A percentile compares a stretch with the other conserved stretches of the same genome.
phyloP scores from a whole-genome alignment of 2,329 filamentous ascomycete genomes.

The Pseudocercospora cruenta region DNA sequence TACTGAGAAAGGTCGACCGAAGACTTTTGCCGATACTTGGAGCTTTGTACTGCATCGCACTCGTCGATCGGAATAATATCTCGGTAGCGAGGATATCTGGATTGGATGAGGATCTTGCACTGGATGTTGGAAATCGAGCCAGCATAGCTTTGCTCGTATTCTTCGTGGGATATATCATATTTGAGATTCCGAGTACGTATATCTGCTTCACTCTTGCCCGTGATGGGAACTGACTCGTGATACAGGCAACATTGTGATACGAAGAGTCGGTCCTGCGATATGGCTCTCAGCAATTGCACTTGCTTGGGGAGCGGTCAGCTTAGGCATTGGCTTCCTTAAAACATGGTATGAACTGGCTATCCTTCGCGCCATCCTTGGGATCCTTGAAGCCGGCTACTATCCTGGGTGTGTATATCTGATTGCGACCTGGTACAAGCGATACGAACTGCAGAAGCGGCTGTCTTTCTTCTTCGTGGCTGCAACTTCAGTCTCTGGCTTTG shows the following conservation, averaged over 20 bases:
- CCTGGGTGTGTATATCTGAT: slow-evolving; percentile 32
- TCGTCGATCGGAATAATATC: slow-evolving; percentile 46
- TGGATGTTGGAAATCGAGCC: slow-evolving; percentile 11
- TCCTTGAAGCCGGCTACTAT: slow-evolving; percentile 19
- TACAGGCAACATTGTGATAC: slow-evolving; percentile 40
- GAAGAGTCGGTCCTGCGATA: slow-evolving; percentile 40
- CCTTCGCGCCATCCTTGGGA: slow-evolving; percentile 11
- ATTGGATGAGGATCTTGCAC: slow-evolving; percentile 13
- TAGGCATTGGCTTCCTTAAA: slow-evolving; percentile 10
- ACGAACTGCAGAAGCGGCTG: slow-evolving; percentile 22
- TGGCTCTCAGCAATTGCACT: slow-evolving; percentile 11
- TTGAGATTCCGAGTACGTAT: slow-evolving; percentile 10
- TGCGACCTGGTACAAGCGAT: slow-evolving; percentile 23
- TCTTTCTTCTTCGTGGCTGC: slow-evolving; percentile 19
- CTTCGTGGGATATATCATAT: slow-evolving; percentile 12
- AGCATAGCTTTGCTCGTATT: slow-evolving; percentile 15
- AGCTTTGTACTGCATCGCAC: slow-evolving; percentile 47
- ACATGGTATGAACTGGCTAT: slow-evolving; percentile 8
- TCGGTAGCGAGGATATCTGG: slow-evolving; percentile 18
- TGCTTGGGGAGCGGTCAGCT: slow-evolving; percentile 11
- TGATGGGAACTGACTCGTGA: slow-evolving; percentile 5
- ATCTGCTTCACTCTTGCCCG: not conserved
- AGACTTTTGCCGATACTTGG: slow-evolving; percentile 52
- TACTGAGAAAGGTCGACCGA: slow-evolving; percentile 54
- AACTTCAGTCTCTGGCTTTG: slow-evolving; percentile 16